These are phyloP conservation scores for Solanum etuberosum DNA, from an alignment of 257 asterid genomes.

Conservation along the genomic window DNA sequence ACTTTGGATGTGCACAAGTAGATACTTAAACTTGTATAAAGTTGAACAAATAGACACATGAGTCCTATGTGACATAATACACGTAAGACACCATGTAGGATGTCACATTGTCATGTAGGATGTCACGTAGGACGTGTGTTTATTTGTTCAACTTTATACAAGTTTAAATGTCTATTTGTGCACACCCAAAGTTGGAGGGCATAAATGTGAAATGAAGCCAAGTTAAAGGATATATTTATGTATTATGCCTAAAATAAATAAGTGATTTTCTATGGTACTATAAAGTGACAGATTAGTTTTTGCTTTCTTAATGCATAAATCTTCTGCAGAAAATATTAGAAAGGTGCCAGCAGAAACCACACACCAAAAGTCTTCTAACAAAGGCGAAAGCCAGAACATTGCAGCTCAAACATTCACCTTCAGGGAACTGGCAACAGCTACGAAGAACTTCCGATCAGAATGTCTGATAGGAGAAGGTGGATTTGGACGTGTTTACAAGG, in stretches of 20 bases:
- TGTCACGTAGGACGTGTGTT: too few species aligned
- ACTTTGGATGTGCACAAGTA: too few species aligned
- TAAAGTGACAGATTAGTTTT: background rate
- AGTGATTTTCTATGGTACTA: background rate
- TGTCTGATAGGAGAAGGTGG: slow-evolving; percentile 85
- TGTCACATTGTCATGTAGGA: too few species aligned
- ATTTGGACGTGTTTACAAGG: slow-evolving; percentile 84
- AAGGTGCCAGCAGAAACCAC: slow-evolving; percentile 13
- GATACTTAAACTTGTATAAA: too few species aligned
- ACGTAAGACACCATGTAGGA: too few species aligned
- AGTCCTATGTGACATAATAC: background rate
- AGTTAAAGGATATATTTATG: background rate
- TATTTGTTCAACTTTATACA: too few species aligned
- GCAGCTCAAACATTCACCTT: slow-evolving; percentile 83
- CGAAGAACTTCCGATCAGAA: slow-evolving; percentile 80
- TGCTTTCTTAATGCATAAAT: background rate
- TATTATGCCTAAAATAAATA: background rate
- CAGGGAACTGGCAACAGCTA: slow-evolving; percentile 78
- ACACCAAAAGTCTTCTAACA: slow-evolving; percentile 5
- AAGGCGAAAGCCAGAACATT: slow-evolving; percentile 29
- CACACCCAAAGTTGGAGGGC: too few species aligned
- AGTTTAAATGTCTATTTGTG: too few species aligned
- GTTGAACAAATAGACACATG: background rate
- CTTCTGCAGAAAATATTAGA: slow-evolving; percentile 9
- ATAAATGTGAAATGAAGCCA: background rate